A percentile compares a stretch with the other conserved stretches of the same genome.
Evolutionary conservation across 306 rosid genomes (phyloP).

Genomic region (Hippophae tibetana): DNA sequence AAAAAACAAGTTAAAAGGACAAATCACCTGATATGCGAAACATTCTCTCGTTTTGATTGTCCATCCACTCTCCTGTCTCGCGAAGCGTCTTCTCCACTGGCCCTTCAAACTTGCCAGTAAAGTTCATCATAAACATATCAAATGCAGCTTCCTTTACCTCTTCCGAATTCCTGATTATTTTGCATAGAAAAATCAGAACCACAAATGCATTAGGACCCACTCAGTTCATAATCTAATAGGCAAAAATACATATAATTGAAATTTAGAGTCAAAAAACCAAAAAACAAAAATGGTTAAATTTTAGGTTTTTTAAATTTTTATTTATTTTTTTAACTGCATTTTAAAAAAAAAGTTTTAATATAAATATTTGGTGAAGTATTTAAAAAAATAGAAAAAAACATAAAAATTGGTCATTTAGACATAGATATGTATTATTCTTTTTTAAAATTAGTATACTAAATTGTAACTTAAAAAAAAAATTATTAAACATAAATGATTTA

Average conservation of each 20-base stretch:
- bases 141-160: slow-evolving; percentile 29
- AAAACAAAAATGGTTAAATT: not conserved
- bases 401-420: too few species aligned
- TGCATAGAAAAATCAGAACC: not conserved
- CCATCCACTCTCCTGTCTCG: slow-evolving; percentile 67
- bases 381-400: too few species aligned
- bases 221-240: not conserved
- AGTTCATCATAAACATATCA: slow-evolving; percentile 45
- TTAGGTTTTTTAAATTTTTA: too few species aligned
- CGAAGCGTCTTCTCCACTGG: slow-evolving; percentile 57
- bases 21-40: slow-evolving; percentile 41
- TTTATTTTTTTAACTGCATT: too few species aligned
- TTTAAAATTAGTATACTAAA: too few species aligned
- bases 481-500: too few species aligned
- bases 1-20: not conserved
- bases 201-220: not conserved
- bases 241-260: not conserved
- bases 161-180: slow-evolving; percentile 36
- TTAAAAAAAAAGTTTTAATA: too few species aligned
- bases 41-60: slow-evolving; percentile 30
- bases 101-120: slow-evolving; percentile 46
- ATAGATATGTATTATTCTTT: too few species aligned
- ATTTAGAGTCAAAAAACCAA: not conserved
- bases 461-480: too few species aligned
- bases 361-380: too few species aligned